Evolutionary conservation across 139 green algal species (phyloP).

Genomic region (Chlorella sp.): DNA sequence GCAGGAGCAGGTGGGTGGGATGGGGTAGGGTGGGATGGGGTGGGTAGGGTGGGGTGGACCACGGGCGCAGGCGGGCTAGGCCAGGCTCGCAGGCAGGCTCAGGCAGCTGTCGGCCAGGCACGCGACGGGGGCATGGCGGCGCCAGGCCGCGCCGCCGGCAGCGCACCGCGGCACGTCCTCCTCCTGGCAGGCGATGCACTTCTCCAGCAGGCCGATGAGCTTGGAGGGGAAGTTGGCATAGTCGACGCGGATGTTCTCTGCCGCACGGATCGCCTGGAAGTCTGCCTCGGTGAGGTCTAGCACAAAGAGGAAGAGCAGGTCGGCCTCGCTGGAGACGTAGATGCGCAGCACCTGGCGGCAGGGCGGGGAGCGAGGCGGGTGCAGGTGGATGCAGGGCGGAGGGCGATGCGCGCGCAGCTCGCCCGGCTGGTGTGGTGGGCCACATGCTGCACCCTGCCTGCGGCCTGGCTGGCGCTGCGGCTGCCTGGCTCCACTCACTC

Average conservation of each 20-base stretch:
- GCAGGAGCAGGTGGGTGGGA: neutral
- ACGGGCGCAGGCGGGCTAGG: no score
- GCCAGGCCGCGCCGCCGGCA: neutral
- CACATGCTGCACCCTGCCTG: no score
- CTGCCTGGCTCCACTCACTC: conserved; percentile 44
- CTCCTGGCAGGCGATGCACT: conserved; percentile 60
- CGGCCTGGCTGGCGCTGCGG: no score
- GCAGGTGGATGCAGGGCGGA: neutral
- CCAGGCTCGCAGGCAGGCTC: no score
- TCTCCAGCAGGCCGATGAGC: conserved; percentile 84
- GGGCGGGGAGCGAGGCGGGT: neutral
- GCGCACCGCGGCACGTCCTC: conserved; percentile 62
- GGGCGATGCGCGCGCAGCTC: no score
- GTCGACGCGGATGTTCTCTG: conserved; percentile 94
- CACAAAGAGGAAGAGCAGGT: conserved; percentile 79
- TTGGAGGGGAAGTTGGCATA: conserved; percentile 87
- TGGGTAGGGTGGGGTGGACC: no score
- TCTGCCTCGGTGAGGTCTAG: conserved; percentile 92
- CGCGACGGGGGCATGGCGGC: no score
- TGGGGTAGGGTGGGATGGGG: no score
- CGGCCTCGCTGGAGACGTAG: conserved; percentile 76
- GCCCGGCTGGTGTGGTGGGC: no score
- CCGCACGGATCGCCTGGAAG: conserved; percentile 80
- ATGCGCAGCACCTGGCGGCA: conserved; percentile 68
- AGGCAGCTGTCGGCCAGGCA: no score